These are phyloP conservation scores for Epithele typhae DNA, from an alignment of 768 basidiomycete genomes.

Conservation along the genomic window DNA sequence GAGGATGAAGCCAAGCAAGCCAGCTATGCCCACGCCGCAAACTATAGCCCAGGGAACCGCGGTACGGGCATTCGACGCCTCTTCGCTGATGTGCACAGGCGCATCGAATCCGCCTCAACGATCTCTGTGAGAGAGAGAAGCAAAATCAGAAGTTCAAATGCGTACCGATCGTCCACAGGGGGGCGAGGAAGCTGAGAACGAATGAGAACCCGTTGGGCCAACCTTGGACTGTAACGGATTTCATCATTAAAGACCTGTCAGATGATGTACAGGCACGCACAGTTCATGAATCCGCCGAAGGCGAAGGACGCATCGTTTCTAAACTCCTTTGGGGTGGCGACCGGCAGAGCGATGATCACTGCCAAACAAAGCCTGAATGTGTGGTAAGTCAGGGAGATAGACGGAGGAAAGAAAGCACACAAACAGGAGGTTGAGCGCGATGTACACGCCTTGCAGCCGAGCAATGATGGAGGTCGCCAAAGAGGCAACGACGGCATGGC, in stretches of 20 bases:
- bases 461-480: slow-evolving; percentile 31
- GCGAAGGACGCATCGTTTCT: slow-evolving; percentile 60
- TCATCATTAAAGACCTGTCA: not conserved
- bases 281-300: slow-evolving; percentile 56
- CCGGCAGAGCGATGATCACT: slow-evolving; percentile 50
- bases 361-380: slow-evolving; percentile 24
- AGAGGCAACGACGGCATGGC: slow-evolving; percentile 29
- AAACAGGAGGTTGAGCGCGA: slow-evolving; percentile 33
- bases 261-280: slow-evolving; percentile 30
- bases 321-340: slow-evolving; percentile 53
- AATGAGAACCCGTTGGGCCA: slow-evolving; percentile 50
- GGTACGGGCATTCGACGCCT: slow-evolving; percentile 54
- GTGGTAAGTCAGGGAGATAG: not conserved
- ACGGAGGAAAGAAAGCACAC: slow-evolving; percentile 4
- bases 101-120: slow-evolving; percentile 37
- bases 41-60: slow-evolving; percentile 65
- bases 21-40: slow-evolving; percentile 43
- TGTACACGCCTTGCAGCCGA: slow-evolving; percentile 30
- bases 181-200: slow-evolving; percentile 45
- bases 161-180: slow-evolving; percentile 37
- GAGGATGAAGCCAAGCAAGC: slow-evolving; percentile 53
- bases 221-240: slow-evolving; percentile 34
- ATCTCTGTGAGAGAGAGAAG: not conserved
- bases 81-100: slow-evolving; percentile 57
- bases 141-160: not conserved